Conservation (phyloP, 345 rosid genomes). For the Eucalyptus tenuipes region DNA sequence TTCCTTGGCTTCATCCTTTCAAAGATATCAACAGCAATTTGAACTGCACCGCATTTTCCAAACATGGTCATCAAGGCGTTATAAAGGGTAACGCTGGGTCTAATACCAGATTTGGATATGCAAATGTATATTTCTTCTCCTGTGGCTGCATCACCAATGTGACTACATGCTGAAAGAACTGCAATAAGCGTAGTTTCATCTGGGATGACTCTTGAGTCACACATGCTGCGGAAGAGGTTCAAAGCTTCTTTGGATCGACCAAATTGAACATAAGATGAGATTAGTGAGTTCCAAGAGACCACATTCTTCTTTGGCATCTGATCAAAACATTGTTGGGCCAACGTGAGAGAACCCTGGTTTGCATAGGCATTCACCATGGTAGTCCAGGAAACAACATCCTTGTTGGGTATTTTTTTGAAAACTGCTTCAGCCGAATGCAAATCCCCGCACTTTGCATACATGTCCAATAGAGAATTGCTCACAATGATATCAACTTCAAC, state of each 20-base stretch:
- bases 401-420: constrained; percentile 14
- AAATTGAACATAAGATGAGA: constrained; percentile 4
- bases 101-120: neutral
- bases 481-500: constrained; percentile 10
- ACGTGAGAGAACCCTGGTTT: neutral
- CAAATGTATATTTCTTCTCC: constrained; percentile 10
- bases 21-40: constrained; percentile 13
- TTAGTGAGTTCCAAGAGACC: constrained; percentile 25
- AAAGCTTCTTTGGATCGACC: constrained; percentile 6
- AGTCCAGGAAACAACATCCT: constrained; percentile 32
- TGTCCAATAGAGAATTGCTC: constrained; percentile 23
- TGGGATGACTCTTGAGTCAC: neutral
- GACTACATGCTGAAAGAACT: constrained; percentile 21
- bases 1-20: constrained; percentile 2
- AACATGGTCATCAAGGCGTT: constrained; percentile 23
- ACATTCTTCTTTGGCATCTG: constrained; percentile 16
- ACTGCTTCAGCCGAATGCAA: constrained; percentile 9
- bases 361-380: constrained; percentile 16
- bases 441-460: constrained; percentile 15
- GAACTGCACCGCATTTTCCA: neutral
- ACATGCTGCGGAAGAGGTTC: constrained; percentile 12
- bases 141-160: constrained; percentile 16
- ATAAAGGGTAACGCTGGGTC: neutral
- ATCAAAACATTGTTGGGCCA: constrained; percentile 2
- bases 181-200: constrained; percentile 21